These are phyloP conservation scores for Apiotrichum porosum DNA, from an alignment of 1,284 basidiomycete genomes.

Conservation along the genomic window DNA sequence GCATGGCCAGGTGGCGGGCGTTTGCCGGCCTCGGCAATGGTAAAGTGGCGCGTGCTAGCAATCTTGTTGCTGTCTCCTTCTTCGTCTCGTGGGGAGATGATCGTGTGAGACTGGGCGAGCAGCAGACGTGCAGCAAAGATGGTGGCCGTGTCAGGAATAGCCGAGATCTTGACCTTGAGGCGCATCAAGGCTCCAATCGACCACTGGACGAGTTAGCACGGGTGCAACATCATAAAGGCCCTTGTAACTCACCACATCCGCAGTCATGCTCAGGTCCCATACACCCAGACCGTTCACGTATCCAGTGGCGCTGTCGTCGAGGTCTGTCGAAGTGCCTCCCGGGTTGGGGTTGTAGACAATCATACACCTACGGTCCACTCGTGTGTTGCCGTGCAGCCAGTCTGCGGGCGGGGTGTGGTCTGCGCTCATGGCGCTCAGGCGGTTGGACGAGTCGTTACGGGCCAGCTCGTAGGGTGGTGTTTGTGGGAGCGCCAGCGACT, in stretches of 20 bases:
- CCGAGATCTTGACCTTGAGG: conserved; percentile 10
- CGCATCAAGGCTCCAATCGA: conserved; percentile 18
- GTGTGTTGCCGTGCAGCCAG: conserved; percentile 1
- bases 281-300: conserved; percentile 14
- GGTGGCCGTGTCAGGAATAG: conserved; percentile 8
- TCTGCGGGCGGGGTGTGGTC: background rate
- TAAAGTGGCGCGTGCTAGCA: conserved; percentile 8
- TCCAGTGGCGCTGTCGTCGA: conserved; percentile 16
- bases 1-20: conserved; percentile 12
- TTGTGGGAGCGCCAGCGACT: background rate
- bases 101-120: conserved; percentile 19
- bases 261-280: conserved; percentile 15
- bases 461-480: conserved; percentile 5
- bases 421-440: background rate
- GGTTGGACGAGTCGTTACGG: no score
- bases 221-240: no score
- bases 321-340: conserved; percentile 13
- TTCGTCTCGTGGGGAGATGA: conserved; percentile 22
- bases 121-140: conserved; percentile 17
- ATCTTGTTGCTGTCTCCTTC: conserved; percentile 8
- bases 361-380: conserved; percentile 3
- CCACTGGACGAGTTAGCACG: no score
- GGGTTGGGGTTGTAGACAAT: conserved; percentile 22
- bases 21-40: conserved; percentile 16
- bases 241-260: conserved; percentile 21